These are phyloP conservation scores for Opeltia flavorubescens DNA, from an alignment of 495 filamentous ascomycete genomes.

Conservation along the genomic window DNA sequence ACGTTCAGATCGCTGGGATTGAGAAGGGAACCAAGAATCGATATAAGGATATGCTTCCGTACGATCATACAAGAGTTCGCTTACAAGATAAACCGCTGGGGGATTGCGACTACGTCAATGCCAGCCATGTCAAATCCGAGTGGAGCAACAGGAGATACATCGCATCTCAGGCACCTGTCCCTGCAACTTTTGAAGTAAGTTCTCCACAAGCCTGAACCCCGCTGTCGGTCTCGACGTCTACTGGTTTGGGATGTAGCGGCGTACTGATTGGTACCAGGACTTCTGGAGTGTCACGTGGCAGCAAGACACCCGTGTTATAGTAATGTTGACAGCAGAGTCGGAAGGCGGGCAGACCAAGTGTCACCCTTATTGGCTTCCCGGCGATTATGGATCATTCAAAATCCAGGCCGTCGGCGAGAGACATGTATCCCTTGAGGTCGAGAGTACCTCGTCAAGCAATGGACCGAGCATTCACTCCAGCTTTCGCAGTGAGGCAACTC, in stretches of 20 bases:
- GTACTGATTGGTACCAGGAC: constrained; percentile 49
- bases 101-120: constrained; percentile 90
- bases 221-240: background rate
- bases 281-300: constrained; percentile 98
- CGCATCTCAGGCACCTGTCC: constrained; percentile 85
- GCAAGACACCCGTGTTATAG: constrained; percentile 82
- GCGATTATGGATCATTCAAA: constrained; percentile 64
- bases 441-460: constrained; percentile 12
- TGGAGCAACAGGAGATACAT: constrained; percentile 83
- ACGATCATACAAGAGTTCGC: constrained; percentile 82
- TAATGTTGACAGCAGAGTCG: constrained; percentile 91
- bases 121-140: constrained; percentile 65
- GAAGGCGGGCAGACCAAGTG: constrained; percentile 93
- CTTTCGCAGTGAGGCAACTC: background rate
- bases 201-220: background rate
- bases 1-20: constrained; percentile 64
- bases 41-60: constrained; percentile 96
- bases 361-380: constrained; percentile 80
- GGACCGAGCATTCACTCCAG: background rate
- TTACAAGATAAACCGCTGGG: constrained; percentile 55
- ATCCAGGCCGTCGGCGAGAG: constrained; percentile 69
- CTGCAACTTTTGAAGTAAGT: constrained; percentile 81
- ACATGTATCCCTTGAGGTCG: constrained; percentile 57
- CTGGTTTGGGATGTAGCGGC: background rate
- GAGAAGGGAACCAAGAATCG: constrained; percentile 91